These are phyloP conservation scores for Botrytis medusae DNA, from an alignment of 2,329 filamentous ascomycete species.

Conservation along the genomic window DNA sequence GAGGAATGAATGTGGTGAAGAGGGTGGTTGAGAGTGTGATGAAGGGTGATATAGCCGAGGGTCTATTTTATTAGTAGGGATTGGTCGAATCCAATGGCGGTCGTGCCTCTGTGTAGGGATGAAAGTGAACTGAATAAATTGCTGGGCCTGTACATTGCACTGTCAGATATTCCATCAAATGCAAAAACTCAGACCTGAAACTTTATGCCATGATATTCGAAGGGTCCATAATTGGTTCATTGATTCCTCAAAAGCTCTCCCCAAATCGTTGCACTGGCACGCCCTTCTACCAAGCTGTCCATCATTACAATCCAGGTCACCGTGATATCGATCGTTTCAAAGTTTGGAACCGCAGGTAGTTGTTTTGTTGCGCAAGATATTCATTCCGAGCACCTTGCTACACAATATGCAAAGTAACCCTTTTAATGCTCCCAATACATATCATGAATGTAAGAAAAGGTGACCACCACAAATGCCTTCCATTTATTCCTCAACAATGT, in stretches of 20 bases:
- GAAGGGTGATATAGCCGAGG: background rate
- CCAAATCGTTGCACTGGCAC: conserved; percentile 14
- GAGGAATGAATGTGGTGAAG: background rate
- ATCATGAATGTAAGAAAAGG: conserved; percentile 32
- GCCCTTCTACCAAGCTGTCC: conserved; percentile 9
- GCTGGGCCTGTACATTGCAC: background rate
- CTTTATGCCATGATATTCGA: background rate
- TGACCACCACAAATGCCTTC: conserved; percentile 28
- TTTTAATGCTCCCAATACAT: conserved; percentile 29
- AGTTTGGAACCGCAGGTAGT: conserved; percentile 12
- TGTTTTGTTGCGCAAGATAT: conserved; percentile 35
- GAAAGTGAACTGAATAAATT: background rate
- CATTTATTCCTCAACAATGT: conserved; percentile 69
- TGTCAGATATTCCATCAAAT: background rate
- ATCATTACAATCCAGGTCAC: conserved; percentile 13
- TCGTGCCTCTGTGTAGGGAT: background rate
- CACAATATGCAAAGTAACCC: conserved; percentile 39
- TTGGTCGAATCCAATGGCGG: background rate
- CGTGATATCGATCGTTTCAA: conserved; percentile 18
- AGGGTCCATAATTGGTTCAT: conserved; percentile 18
- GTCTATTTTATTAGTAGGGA: background rate
- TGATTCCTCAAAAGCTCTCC: conserved; percentile 9
- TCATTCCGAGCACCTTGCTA: conserved; percentile 40
- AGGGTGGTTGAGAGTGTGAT: background rate
- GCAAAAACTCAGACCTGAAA: background rate